Evolutionary conservation across 352 stramenopile species (phyloP).

Genomic region (Globisporangium cylindrosporum): DNA sequence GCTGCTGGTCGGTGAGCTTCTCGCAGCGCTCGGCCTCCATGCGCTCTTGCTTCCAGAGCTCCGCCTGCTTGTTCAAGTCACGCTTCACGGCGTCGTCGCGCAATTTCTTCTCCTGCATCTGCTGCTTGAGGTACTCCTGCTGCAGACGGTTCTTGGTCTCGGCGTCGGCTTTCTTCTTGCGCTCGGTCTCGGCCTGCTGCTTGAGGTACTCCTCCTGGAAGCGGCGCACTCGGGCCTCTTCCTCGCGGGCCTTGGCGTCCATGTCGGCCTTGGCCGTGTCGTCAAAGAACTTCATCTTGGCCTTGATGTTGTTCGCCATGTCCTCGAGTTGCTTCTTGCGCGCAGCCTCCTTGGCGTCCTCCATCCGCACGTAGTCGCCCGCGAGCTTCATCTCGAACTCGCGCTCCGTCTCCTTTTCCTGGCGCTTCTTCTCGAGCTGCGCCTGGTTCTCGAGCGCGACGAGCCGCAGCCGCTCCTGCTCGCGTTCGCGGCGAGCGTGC

Average conservation of each 20-base stretch:
- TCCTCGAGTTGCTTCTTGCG: constrained; percentile 63
- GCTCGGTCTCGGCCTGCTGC: constrained; percentile 51
- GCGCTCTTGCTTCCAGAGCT: constrained; percentile 75
- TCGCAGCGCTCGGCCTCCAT: constrained; percentile 55
- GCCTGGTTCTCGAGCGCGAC: constrained; percentile 65
- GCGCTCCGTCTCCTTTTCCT: constrained; percentile 46
- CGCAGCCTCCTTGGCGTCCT: constrained; percentile 62
- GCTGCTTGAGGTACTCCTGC: constrained; percentile 49
- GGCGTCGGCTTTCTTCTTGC: constrained; percentile 51
- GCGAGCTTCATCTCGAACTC: constrained; percentile 66
- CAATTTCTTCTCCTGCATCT: constrained; percentile 73
- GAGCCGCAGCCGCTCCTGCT: constrained; percentile 43
- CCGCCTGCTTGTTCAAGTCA: constrained; percentile 76
- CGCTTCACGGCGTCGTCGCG: constrained; percentile 47
- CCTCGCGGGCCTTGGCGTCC: constrained; percentile 57
- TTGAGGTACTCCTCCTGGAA: constrained; percentile 68
- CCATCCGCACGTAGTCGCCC: constrained; percentile 69
- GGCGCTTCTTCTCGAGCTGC: constrained; percentile 58
- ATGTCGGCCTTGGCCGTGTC: constrained; percentile 72
- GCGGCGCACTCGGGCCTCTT: constrained; percentile 54
- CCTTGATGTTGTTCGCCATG: constrained; percentile 73
- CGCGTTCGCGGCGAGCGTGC: constrained; percentile 38
- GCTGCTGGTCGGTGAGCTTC: constrained; percentile 48
- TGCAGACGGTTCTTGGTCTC: constrained; percentile 44
- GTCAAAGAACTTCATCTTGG: constrained; percentile 83